These are phyloP conservation scores for Trypanosoma scelopori DNA, from an alignment of 208 protist species.

Conservation along the genomic window DNA sequence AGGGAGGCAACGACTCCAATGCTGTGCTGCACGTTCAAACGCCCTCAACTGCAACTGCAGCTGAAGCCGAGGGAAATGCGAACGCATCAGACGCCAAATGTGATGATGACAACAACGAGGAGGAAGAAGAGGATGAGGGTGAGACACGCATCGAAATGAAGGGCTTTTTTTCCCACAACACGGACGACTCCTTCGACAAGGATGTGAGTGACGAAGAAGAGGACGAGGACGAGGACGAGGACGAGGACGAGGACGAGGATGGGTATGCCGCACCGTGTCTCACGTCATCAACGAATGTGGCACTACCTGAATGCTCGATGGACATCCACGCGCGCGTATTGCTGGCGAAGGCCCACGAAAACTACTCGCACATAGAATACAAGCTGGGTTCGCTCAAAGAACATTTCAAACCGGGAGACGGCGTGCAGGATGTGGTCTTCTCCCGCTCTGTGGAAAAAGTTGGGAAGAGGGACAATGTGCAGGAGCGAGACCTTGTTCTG, in stretches of 20 bases:
- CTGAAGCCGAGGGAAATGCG: too few species aligned
- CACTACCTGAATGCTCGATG: not conserved
- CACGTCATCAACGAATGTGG: constrained; percentile 5
- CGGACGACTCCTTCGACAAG: constrained; percentile 10
- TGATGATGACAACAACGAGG: not conserved
- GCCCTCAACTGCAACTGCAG: not conserved
- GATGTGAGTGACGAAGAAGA: constrained; percentile 19
- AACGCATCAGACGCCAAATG: not conserved
- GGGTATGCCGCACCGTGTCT: not conserved
- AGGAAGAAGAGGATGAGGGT: not conserved
- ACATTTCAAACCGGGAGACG: constrained; percentile 46
- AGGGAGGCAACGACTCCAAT: not conserved
- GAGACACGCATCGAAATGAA: not conserved
- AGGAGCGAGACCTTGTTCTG: constrained; percentile 53
- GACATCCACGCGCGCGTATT: constrained; percentile 15
- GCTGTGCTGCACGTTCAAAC: not conserved
- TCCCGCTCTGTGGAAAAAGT: constrained; percentile 59
- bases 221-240: too few species aligned
- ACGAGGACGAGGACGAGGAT: constrained; percentile 7
- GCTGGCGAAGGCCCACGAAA: constrained; percentile 29
- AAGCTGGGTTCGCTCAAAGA: constrained; percentile 33
- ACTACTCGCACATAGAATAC: constrained; percentile 50
- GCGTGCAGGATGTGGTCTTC: constrained; percentile 44
- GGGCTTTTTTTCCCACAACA: not conserved
- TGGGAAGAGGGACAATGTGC: constrained; percentile 45